Percentiles rank a stretch among this genome's conserved stretches.
These are phyloP conservation scores for Terfezia claveryi DNA, from an alignment of 495 filamentous ascomycete genomes.

Conservation along the genomic window DNA sequence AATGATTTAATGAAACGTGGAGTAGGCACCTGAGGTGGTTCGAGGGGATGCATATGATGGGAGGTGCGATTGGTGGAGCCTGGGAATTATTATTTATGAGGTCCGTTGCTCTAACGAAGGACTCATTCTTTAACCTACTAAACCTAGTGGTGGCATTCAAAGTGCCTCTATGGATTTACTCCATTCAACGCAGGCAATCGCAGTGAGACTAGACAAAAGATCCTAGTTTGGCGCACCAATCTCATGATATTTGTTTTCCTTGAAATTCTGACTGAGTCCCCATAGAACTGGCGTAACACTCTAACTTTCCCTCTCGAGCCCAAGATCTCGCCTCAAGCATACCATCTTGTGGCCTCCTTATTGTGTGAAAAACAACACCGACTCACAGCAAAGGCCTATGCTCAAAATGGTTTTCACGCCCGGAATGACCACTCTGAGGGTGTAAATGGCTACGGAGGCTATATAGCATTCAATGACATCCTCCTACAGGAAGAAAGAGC, in stretches of 20 bases:
- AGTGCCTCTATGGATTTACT: slow-evolving; percentile 71
- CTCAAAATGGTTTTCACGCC: not conserved
- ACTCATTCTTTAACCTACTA: slow-evolving; percentile 1
- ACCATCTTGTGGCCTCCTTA: slow-evolving; percentile 52
- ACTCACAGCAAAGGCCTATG: slow-evolving; percentile 35
- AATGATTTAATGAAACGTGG: not conserved
- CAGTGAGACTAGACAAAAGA: slow-evolving; percentile 59
- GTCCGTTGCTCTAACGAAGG: slow-evolving; percentile 15
- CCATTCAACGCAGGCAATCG: slow-evolving; percentile 68
- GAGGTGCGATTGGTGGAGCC: slow-evolving; percentile 90
- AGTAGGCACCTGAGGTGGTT: slow-evolving; percentile 67
- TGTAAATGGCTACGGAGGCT: no score
- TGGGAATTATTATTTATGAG: slow-evolving; percentile 81
- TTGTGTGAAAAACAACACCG: slow-evolving; percentile 57
- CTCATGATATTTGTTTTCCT: slow-evolving; percentile 12
- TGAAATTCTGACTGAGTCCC: not conserved
- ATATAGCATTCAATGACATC: no score
- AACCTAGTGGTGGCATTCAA: slow-evolving; percentile 11
- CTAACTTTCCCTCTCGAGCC: slow-evolving; percentile 44
- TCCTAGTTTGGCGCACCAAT: slow-evolving; percentile 34
- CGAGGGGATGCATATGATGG: slow-evolving; percentile 68
- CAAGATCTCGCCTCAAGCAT: slow-evolving; percentile 35
- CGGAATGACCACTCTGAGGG: no score
- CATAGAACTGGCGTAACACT: slow-evolving; percentile 24
- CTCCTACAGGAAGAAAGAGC: no score